A percentile compares a stretch with the other conserved stretches of the same genome.
These are phyloP conservation scores for Solanum sparsipilum DNA, from an alignment of 257 asterid genomes.

Conservation along the genomic window DNA sequence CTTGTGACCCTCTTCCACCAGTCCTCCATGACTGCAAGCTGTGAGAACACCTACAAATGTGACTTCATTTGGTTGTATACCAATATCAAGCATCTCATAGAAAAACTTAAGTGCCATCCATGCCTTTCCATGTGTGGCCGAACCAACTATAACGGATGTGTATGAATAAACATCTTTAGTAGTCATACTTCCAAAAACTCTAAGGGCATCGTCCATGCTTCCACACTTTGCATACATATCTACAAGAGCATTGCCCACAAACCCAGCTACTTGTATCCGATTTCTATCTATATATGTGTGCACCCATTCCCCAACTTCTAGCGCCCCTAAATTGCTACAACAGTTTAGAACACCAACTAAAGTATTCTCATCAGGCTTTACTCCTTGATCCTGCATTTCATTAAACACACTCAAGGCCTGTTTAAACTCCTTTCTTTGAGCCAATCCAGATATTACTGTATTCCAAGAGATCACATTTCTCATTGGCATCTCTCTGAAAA, in stretches of 20 bases:
- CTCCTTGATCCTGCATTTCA: constrained; percentile 15
- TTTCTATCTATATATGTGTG: constrained; percentile 23
- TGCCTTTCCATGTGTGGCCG: constrained; percentile 29
- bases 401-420: constrained; percentile 19
- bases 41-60: constrained; percentile 23
- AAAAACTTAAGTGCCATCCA: constrained; percentile 13
- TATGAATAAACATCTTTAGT: constrained; percentile 24
- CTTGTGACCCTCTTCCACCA: constrained; percentile 17
- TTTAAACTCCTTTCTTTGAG: constrained; percentile 15
- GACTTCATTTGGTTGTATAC: constrained; percentile 24
- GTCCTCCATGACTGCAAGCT: constrained; percentile 29
- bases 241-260: constrained; percentile 33
- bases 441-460: constrained; percentile 27
- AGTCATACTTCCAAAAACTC: constrained; percentile 13
- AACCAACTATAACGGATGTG: constrained; percentile 16
- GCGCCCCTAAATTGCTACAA: constrained; percentile 31
- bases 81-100: constrained; percentile 16
- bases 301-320: constrained; percentile 34
- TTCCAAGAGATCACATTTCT: constrained; percentile 40
- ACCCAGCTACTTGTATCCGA: constrained; percentile 2
- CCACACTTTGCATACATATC: constrained; percentile 46
- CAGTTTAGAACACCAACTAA: constrained; percentile 30
- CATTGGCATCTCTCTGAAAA: constrained; percentile 23
- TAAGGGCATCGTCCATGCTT: constrained; percentile 8
- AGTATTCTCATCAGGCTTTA: constrained; percentile 27